These are phyloP conservation scores for Gomphus sp. DNA, from an alignment of 1,284 basidiomycete species.

Conservation along the genomic window DNA sequence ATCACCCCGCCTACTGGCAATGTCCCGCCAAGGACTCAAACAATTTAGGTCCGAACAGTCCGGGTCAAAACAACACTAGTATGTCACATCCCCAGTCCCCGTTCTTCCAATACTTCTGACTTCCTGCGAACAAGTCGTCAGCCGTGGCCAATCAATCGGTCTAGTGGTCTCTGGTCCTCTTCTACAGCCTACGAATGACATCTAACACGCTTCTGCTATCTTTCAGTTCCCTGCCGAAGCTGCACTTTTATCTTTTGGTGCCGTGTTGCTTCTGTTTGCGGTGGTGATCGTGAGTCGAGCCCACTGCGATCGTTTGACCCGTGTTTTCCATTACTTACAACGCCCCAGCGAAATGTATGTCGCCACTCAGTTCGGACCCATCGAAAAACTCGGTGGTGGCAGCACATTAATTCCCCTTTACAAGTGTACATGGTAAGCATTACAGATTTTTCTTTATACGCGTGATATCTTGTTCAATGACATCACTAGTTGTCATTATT, in stretches of 20 bases:
- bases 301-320: no score
- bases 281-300: not conserved
- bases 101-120: no score
- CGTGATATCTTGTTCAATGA: not conserved
- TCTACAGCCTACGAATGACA: not conserved
- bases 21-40: no score
- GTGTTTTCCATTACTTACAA: no score
- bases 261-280: constrained; percentile 1
- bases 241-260: not conserved
- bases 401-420: not conserved
- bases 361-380: not conserved
- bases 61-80: no score
- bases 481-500: constrained; percentile 7
- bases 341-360: constrained; percentile 1
- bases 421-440: constrained; percentile 5
- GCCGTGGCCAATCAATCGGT: not conserved
- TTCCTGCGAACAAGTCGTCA: no score
- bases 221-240: constrained; percentile 1
- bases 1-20: no score
- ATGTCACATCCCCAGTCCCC: no score
- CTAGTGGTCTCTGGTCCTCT: not conserved
- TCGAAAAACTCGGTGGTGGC: not conserved
- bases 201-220: not conserved
- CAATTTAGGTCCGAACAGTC: no score
- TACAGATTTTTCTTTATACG: no score